Evolutionary conservation across 805 yeast genomes (phyloP), one percentile per base, ranked within the genome.

Genomic region (Wickerhamomyces rabaulensis): DNA sequence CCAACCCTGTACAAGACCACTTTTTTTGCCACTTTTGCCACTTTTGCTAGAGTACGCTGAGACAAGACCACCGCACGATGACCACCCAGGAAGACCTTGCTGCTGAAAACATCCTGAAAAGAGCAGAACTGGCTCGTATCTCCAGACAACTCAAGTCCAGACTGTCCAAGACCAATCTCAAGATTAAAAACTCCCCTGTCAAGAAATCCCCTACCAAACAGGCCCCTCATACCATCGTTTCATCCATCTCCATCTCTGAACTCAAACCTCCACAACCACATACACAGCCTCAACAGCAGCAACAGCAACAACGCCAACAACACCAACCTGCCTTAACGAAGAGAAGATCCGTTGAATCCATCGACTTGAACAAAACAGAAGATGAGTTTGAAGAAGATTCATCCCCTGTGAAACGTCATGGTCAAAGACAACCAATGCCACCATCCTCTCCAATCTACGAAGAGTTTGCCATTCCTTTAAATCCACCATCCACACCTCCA

Each of bases 101-200:
- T 15, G 75, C 75, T 21, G 72, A 70, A 46, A 68, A 66, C 50
- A 71, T 73, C 40, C 58, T 73, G 39, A 71, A 71, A 49, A 61
- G 76, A 43, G 78, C 73, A 4, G 76, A 73, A 50, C 62, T 73
- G 7, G 73, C 76, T 6, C 64, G 75, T 47, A 66, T 73, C 44
- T 69, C 78, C 2, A 59, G 75, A 48, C 76, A 70, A 50, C 53
- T 73, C 21, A 72, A 71, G 52, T 60, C 68, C 8, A 67, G 71
- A 50, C 56, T 73, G 17, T 66, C 68, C 23, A 69, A 65, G 53
- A 75, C 76, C 2, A 73, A 73, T 13, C 42, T 68, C 5, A 67
- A 57, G 57, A 42, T 45, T 6, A 51, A 49, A 23, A 44, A 42
- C 22, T 21, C 43, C 7, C 42, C 44, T 12, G 43, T 39, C n/a